Evolutionary conservation across 495 filamentous ascomycete species (phyloP).

Genomic region (Lichina pygmaea): DNA sequence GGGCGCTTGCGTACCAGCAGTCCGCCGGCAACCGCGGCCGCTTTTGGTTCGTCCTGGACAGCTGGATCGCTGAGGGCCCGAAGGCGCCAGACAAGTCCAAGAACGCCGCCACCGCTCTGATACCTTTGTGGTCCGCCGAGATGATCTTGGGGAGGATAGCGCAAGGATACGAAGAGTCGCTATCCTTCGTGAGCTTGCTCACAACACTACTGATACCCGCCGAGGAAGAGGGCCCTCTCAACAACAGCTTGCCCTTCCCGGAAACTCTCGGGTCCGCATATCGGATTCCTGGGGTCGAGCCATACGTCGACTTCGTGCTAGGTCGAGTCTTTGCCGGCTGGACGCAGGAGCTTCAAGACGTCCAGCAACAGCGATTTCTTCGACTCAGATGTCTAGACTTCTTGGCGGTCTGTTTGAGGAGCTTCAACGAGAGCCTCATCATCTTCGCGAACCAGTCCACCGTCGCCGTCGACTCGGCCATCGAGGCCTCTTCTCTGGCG

Average conservation of each 20-base stretch:
- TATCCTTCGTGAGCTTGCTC: constrained; percentile 53
- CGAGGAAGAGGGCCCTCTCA: constrained; percentile 25
- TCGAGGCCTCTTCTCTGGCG: constrained; percentile 39
- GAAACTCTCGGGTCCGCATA: constrained; percentile 57
- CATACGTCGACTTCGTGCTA: constrained; percentile 72
- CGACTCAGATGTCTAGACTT: constrained; percentile 59
- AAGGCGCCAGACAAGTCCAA: background rate
- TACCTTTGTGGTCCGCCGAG: constrained; percentile 12
- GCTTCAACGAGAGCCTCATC: constrained; percentile 82
- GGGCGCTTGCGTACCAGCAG: constrained; percentile 40
- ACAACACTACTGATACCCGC: constrained; percentile 36
- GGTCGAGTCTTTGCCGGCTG: constrained; percentile 41
- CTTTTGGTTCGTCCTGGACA: constrained; percentile 47
- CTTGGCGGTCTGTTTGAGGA: constrained; percentile 39
- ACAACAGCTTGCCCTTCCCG: constrained; percentile 61
- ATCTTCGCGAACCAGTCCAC: constrained; percentile 50
- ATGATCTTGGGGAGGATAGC: constrained; percentile 27
- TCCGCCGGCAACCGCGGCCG: constrained; percentile 25
- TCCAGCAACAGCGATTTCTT: constrained; percentile 36
- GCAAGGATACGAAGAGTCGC: constrained; percentile 50
- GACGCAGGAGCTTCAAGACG: constrained; percentile 28
- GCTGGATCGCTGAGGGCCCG: constrained; percentile 32
- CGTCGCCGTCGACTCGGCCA: constrained; percentile 40
- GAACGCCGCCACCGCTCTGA: constrained; percentile 2
- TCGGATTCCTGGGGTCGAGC: constrained; percentile 67